A percentile compares a stretch with the other conserved stretches of the same genome.
Conservation (phyloP, 129 eudicot species). For the Escallonia herrerae region DNA sequence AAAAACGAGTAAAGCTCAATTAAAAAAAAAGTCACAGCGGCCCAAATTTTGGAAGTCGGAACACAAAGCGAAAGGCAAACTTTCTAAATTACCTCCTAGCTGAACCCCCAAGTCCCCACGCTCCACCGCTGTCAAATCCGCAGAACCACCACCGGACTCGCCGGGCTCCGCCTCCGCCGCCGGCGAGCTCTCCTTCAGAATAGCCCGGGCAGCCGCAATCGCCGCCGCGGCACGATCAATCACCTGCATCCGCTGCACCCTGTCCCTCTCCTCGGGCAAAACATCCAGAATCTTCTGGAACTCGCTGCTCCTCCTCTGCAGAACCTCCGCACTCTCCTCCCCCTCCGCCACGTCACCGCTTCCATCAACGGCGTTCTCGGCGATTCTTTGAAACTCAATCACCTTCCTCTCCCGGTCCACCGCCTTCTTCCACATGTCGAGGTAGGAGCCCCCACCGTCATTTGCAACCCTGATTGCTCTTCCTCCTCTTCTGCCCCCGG, state of each 20-base stretch:
- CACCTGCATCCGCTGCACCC: slow-evolving; percentile 76
- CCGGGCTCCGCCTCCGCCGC: slow-evolving; percentile 12
- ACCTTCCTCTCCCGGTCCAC: slow-evolving; percentile 64
- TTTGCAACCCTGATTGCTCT: slow-evolving; percentile 23
- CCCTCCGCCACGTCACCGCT: slow-evolving; percentile 10
- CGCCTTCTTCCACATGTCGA: slow-evolving; percentile 85
- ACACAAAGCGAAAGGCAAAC: too few species aligned
- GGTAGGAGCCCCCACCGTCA: slow-evolving; percentile 45
- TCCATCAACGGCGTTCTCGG: slow-evolving; percentile 20
- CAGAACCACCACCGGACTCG: slow-evolving; percentile 9
- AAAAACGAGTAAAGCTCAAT: background rate
- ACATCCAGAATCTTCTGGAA: slow-evolving; percentile 74
- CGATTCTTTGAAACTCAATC: slow-evolving; percentile 38
- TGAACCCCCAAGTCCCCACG: slow-evolving; percentile 9
- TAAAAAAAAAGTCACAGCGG: background rate
- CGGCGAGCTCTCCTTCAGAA: slow-evolving; percentile 36
- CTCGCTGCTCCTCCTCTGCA: slow-evolving; percentile 62
- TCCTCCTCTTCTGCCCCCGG: background rate
- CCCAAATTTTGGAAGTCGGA: too few species aligned
- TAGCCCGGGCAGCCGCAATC: slow-evolving; percentile 67
- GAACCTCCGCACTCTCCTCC: slow-evolving; percentile 25
- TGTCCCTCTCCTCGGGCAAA: slow-evolving; percentile 69
- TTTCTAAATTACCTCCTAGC: slow-evolving; percentile 27
- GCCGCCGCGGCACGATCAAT: slow-evolving; percentile 97
- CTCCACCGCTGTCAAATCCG: slow-evolving; percentile 7